Percentiles rank a stretch among this genome's conserved stretches.
phyloP scores from a whole-genome alignment of 352 stramenopile species.

The Saprolegnia diclina region DNA sequence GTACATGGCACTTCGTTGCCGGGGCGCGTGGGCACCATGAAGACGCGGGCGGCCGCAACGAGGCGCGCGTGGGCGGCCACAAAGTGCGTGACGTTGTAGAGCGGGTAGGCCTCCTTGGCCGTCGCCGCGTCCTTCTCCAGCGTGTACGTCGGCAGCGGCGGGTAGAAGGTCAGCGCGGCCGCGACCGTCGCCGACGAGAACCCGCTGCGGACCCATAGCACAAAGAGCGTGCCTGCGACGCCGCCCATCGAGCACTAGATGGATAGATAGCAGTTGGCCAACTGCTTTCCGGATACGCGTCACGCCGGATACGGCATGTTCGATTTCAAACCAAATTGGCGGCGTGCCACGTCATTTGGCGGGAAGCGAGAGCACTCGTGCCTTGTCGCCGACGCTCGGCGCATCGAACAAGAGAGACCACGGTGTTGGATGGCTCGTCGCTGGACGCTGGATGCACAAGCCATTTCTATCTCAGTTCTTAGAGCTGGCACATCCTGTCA shows the following conservation, averaged over 20 bases:
- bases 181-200: slow-evolving; percentile 30
- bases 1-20: slow-evolving; percentile 21
- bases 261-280: background rate
- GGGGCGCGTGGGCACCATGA: background rate
- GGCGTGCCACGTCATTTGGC: too few species aligned
- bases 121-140: slow-evolving; percentile 19
- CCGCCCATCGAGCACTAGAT: slow-evolving; percentile 28
- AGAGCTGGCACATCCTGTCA: too few species aligned
- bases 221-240: slow-evolving; percentile 27
- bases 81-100: slow-evolving; percentile 20
- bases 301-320: background rate
- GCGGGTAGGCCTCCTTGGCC: slow-evolving; percentile 11
- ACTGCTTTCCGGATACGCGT: background rate
- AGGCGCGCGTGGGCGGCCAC: slow-evolving; percentile 16
- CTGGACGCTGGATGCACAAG: too few species aligned
- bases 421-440: too few species aligned
- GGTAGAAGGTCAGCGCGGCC: slow-evolving; percentile 30
- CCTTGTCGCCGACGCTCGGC: too few species aligned
- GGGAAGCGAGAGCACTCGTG: too few species aligned
- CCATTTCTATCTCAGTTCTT: too few species aligned
- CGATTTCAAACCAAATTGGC: too few species aligned
- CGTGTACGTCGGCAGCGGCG: slow-evolving; percentile 28
- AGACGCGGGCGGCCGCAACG: background rate
- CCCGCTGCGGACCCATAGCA: slow-evolving; percentile 29
- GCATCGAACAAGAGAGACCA: too few species aligned